Percentiles rank a stretch among this genome's conserved stretches.
Conservation (phyloP, 2,329 filamentous ascomycete species). For the Nannizziopsis arthrosporioides region DNA sequence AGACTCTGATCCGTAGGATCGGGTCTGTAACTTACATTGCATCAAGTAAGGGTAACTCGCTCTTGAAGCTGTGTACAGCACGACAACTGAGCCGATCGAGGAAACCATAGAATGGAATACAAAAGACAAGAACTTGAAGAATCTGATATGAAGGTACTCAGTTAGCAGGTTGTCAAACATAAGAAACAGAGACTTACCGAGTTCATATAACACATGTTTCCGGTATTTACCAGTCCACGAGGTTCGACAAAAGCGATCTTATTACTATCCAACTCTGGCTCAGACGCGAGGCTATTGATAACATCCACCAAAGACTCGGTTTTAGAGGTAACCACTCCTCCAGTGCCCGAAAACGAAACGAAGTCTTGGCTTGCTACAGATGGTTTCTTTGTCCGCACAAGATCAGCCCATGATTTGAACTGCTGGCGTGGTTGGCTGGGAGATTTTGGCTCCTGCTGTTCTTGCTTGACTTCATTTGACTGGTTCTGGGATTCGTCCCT, state of each 20-base stretch:
- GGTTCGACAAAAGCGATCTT: constrained; percentile 80
- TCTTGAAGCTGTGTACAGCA: constrained; percentile 84
- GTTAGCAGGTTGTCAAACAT: not conserved
- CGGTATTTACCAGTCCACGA: constrained; percentile 85
- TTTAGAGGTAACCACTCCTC: constrained; percentile 38
- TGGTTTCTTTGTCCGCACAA: constrained; percentile 45
- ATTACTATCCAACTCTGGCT: constrained; percentile 43
- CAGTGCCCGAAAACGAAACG: constrained; percentile 14
- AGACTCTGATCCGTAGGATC: not conserved
- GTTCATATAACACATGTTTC: constrained; percentile 99
- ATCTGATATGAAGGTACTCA: constrained; percentile 46
- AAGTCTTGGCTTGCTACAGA: constrained; percentile 22
- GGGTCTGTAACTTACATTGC: constrained; percentile 57
- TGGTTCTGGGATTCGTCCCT: not conserved
- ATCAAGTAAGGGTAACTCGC: constrained; percentile 84
- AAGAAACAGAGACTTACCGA: constrained; percentile 53
- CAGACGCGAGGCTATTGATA: constrained; percentile 56
- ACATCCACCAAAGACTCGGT: constrained; percentile 61
- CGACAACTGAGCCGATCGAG: constrained; percentile 74
- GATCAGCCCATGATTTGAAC: constrained; percentile 58
- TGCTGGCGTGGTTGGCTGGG: constrained; percentile 33
- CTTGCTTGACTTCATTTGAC: constrained; percentile 13
- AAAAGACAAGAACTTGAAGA: constrained; percentile 89
- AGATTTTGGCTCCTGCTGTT: constrained; percentile 3
- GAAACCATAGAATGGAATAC: constrained; percentile 87